Evolutionary conservation across 106 monocot genomes (phyloP).

Genomic region (Allium cepa): DNA sequence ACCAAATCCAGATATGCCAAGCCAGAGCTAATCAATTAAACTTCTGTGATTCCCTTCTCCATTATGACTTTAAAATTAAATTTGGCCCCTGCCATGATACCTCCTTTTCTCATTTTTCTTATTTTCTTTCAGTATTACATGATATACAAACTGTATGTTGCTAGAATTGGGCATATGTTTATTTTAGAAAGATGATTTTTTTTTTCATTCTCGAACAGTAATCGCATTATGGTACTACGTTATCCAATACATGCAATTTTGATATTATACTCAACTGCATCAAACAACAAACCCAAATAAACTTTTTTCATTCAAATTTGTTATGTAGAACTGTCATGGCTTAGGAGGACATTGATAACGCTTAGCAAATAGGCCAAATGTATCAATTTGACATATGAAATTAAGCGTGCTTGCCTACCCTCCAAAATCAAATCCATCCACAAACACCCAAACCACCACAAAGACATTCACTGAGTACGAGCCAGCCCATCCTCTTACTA

Average conservation of each 20-base stretch:
- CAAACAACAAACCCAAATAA: background rate
- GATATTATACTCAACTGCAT: no score
- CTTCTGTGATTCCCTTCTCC: no score
- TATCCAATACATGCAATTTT: slow-evolving; percentile 13
- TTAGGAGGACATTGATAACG: slow-evolving; percentile 75
- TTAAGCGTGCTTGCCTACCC: slow-evolving; percentile 82
- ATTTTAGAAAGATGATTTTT: background rate
- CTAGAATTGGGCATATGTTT: background rate
- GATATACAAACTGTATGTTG: no score
- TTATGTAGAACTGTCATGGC: slow-evolving; percentile 10
- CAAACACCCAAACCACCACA: slow-evolving; percentile 78
- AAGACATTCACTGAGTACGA: slow-evolving; percentile 54
- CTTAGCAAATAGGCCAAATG: slow-evolving; percentile 81
- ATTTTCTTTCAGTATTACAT: background rate
- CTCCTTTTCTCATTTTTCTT: background rate
- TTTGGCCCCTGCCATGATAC: no score
- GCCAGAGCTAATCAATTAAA: no score
- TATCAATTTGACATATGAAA: slow-evolving; percentile 59
- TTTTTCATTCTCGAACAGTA: background rate
- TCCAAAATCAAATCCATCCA: slow-evolving; percentile 85
- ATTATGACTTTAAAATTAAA: no score
- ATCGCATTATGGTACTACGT: slow-evolving; percentile 14
- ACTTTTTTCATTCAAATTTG: background rate
- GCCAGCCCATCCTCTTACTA: slow-evolving; percentile 69
- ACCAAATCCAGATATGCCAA: no score